Evolutionary conservation across 768 basidiomycete genomes (phyloP), one percentile per base, ranked within the genome.

Genomic region (Termitomyces sp.): DNA sequence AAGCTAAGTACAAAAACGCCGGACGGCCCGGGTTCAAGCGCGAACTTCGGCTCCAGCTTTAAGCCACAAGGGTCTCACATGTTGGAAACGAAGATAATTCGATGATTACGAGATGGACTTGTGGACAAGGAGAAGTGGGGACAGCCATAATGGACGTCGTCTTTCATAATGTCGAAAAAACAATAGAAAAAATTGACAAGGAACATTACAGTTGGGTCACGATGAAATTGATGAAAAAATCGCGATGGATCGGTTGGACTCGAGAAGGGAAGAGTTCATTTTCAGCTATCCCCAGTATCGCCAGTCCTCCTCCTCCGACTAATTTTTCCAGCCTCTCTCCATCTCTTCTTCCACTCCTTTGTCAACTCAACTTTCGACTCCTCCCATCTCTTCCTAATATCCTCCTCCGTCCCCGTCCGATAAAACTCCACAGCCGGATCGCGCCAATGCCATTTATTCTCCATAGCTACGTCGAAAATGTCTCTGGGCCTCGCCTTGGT

Each of bases 281-380:
- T 41, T 42, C 46, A 56, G 24, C 44, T 64, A 48, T 68, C 73
- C 6, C 63, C 72, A 13, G 65, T 74, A 2, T 64, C 76, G 12
- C 72, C 79, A 5, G 76, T 80, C 24, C 72, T 79, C 62, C 81
- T 79, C 58, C 86, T 72, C 61, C 80, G 72, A 61, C 77, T 79
- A 26, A 81, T 74, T 71, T 90, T 90, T 47, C 82, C 79, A 14
- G 89, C 91, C 65, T 92, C 91, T 57, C 85, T 80, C 71, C 83
- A 85, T 47, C 88, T 71, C 65, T 82, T 82, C 72, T 90, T 91
- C 90, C 91, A 92, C 49, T 83, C 87, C 59, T 71, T 75, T 53
- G 91, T 92, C 68, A 92, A 69, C 53, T 84, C 81, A 0, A 75
- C 78, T 64, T 85, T 87, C 46, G 75, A 72, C n/a, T 74, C 79